Percentiles rank a stretch among this genome's conserved stretches.
Conservation (phyloP, 129 eudicot species). For the Saposhnikovia divaricata region DNA sequence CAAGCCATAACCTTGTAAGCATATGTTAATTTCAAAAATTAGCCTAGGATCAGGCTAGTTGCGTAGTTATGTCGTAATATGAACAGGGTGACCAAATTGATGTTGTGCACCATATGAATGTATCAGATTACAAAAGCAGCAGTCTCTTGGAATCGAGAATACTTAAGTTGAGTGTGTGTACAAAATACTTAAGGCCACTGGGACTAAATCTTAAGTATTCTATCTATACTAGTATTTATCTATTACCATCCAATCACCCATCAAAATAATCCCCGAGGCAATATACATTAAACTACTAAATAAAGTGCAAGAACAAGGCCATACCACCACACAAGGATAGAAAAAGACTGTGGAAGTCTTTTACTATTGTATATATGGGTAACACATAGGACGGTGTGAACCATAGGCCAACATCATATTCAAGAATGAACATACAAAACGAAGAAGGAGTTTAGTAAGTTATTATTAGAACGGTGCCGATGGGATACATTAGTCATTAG, state of each 20-base stretch:
- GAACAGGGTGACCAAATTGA: not conserved
- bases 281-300: not conserved
- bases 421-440: not conserved
- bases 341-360: not conserved
- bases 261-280: not conserved
- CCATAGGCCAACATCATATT: not conserved
- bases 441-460: not conserved
- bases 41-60: not conserved
- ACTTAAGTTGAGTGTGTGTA: not conserved
- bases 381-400: not conserved
- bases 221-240: not conserved
- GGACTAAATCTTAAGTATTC: not conserved
- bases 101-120: not conserved
- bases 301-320: not conserved
- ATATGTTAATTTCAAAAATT: not conserved
- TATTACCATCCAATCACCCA: not conserved
- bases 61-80: not conserved
- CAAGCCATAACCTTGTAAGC: not conserved
- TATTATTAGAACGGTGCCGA: not conserved
- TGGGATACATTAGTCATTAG: not conserved
- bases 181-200: not conserved
- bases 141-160: not conserved
- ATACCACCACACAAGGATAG: not conserved
- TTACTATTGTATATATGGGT: not conserved
- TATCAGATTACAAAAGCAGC: not conserved